Conservation (phyloP, 345 rosid genomes). For the Salix exigua region DNA sequence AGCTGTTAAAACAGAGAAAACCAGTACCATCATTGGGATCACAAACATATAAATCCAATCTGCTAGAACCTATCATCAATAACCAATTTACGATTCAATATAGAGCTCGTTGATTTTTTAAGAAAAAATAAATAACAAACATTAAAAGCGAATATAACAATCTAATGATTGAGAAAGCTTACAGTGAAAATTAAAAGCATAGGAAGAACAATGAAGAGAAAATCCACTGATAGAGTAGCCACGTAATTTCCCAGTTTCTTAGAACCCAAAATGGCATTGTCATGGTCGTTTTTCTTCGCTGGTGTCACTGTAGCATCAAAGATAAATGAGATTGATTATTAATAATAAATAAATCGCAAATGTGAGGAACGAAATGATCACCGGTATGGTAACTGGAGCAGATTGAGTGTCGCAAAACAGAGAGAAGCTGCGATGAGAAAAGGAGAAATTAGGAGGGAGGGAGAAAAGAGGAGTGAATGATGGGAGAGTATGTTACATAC, state of each 20-base stretch:
- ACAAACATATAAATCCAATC: slow-evolving; percentile 56
- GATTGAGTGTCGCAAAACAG: slow-evolving; percentile 51
- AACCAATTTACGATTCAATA: background rate
- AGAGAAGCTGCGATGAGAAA: slow-evolving; percentile 44
- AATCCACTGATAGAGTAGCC: slow-evolving; percentile 48
- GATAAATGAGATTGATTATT: background rate
- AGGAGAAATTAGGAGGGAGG: background rate
- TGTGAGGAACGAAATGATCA: slow-evolving; percentile 14
- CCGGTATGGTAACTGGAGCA: slow-evolving; percentile 31
- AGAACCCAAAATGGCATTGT: slow-evolving; percentile 31
- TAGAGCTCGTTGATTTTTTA: no score
- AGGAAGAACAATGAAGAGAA: slow-evolving; percentile 58
- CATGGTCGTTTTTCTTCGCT: slow-evolving; percentile 43
- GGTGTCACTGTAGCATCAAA: slow-evolving; percentile 9
- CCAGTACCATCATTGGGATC: slow-evolving; percentile 33
- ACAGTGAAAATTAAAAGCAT: slow-evolving; percentile 63
- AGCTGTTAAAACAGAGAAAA: slow-evolving; percentile 30
- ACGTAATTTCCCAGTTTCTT: slow-evolving; percentile 44
- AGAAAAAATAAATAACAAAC: background rate
- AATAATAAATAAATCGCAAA: no score
- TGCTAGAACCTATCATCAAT: slow-evolving; percentile 55
- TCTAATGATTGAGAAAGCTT: slow-evolving; percentile 21
- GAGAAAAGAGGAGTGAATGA: background rate
- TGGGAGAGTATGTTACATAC: slow-evolving; percentile 26
- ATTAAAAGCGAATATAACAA: background rate